Evolutionary conservation across 202 grass and related monocot genomes (phyloP).

Genomic region (Musa balbisiana): DNA sequence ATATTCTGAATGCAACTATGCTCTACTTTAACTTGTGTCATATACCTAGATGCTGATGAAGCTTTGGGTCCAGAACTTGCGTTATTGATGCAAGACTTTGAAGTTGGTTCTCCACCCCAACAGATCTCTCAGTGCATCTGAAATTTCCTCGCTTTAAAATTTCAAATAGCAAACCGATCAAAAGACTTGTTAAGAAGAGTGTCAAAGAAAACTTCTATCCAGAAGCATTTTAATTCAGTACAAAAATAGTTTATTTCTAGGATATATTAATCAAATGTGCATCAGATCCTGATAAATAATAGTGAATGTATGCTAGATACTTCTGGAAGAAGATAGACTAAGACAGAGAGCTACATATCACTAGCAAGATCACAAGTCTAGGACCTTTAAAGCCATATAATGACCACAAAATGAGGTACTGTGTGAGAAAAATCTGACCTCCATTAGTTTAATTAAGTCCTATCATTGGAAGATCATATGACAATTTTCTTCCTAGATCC

Average conservation of each 20-base stretch:
- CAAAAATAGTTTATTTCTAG: background rate
- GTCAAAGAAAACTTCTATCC: background rate
- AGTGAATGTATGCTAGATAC: background rate
- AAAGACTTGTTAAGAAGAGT: background rate
- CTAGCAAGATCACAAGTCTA: too few relatives aligned
- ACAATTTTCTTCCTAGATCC: too few relatives aligned
- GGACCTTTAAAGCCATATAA: too few relatives aligned
- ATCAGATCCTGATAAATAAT: background rate
- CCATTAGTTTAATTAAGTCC: too few relatives aligned
- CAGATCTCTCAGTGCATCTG: conserved; percentile 89
- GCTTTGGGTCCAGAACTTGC: conserved; percentile 93
- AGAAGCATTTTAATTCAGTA: background rate
- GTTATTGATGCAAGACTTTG: conserved; percentile 91
- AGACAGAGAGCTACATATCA: too few relatives aligned
- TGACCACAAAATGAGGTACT: too few relatives aligned
- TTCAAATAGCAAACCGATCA: conserved; percentile 39
- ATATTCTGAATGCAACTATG: background rate
- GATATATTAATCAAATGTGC: background rate
- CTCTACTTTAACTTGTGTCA: background rate
- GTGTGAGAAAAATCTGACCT: too few relatives aligned
- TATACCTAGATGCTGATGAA: conserved; percentile 94
- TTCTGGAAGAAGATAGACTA: too few relatives aligned
- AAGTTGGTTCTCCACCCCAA: conserved; percentile 89
- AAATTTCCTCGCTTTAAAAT: conserved; percentile 96
- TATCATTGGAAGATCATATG: too few relatives aligned